Conservation (phyloP, 768 basidiomycete genomes). For the Naganishia onofrii region DNA sequence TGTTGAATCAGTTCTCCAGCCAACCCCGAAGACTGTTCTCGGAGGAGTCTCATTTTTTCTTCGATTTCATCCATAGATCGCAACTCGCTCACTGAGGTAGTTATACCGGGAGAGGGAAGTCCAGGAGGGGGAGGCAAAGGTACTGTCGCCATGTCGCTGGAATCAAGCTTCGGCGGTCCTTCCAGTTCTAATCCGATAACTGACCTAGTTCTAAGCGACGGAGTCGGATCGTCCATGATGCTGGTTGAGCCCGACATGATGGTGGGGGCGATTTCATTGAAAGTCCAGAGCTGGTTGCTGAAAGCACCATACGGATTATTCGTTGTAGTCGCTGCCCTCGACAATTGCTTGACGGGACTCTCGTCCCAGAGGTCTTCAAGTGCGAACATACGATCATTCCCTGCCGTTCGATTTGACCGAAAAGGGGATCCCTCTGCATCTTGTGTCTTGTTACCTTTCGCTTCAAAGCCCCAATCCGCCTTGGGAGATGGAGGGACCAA, state of each 20-base stretch:
- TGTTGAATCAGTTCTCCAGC: slow-evolving; percentile 14
- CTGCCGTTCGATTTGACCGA: background rate
- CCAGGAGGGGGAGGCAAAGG: slow-evolving; percentile 9
- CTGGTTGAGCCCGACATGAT: background rate
- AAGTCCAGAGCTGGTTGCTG: background rate
- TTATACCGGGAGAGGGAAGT: background rate
- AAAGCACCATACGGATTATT: background rate
- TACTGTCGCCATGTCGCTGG: background rate
- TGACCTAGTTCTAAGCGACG: background rate
- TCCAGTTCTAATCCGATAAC: background rate
- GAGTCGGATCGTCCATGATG: background rate
- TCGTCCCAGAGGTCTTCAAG: slow-evolving; percentile 22
- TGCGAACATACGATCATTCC: background rate
- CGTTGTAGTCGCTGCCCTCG: background rate
- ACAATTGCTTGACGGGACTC: slow-evolving; percentile 7
- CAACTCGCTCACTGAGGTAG: background rate
- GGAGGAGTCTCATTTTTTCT: slow-evolving; percentile 13
- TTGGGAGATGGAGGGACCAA: background rate
- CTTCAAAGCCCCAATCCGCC: background rate
- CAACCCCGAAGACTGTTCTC: slow-evolving; percentile 16
- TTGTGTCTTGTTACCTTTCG: background rate
- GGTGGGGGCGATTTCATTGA: background rate
- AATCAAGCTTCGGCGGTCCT: background rate
- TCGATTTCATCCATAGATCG: slow-evolving; percentile 6
- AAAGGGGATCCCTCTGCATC: background rate